phyloP scores from a whole-genome alignment of 148 eudicot genomes.

The Drosera capensis region DNA sequence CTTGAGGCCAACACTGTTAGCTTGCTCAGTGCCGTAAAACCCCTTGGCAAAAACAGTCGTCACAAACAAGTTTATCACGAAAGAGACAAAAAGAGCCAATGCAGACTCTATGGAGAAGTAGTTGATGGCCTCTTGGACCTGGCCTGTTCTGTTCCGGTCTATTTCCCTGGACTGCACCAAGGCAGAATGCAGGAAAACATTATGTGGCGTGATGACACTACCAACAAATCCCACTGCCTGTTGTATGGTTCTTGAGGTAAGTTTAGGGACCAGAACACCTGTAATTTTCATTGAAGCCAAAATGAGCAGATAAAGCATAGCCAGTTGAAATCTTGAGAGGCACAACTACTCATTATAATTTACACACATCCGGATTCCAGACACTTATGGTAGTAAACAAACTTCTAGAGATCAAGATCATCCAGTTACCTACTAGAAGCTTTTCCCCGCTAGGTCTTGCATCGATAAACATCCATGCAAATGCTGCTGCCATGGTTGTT shows the following conservation, averaged over 20 bases:
- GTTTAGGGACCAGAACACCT: slow-evolving; percentile 71
- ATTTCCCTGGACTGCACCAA: slow-evolving; percentile 72
- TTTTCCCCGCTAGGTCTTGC: slow-evolving; percentile 63
- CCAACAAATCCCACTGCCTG: slow-evolving; percentile 85
- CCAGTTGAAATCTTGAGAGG: no score
- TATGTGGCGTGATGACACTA: slow-evolving; percentile 83
- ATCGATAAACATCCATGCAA: slow-evolving; percentile 88
- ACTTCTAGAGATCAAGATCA: background rate
- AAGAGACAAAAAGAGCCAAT: slow-evolving; percentile 47
- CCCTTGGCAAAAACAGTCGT: slow-evolving; percentile 87
- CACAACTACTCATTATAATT: no score
- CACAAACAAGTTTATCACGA: slow-evolving; percentile 60
- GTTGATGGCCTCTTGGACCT: slow-evolving; percentile 68
- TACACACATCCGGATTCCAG: no score
- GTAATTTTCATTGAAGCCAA: slow-evolving; percentile 9
- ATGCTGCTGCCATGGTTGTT: slow-evolving; percentile 65
- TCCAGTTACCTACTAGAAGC: slow-evolving; percentile 43
- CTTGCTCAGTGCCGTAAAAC: slow-evolving; percentile 50
- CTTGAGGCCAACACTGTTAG: slow-evolving; percentile 49
- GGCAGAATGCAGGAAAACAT: slow-evolving; percentile 79
- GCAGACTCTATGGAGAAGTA: slow-evolving; percentile 74
- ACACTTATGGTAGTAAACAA: background rate
- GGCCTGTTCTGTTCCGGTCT: slow-evolving; percentile 47
- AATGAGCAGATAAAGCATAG: background rate
- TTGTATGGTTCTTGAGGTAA: slow-evolving; percentile 46